These are phyloP conservation scores for Diplogelasinospora grovesii DNA, from an alignment of 495 filamentous ascomycete genomes.

Conservation along the genomic window DNA sequence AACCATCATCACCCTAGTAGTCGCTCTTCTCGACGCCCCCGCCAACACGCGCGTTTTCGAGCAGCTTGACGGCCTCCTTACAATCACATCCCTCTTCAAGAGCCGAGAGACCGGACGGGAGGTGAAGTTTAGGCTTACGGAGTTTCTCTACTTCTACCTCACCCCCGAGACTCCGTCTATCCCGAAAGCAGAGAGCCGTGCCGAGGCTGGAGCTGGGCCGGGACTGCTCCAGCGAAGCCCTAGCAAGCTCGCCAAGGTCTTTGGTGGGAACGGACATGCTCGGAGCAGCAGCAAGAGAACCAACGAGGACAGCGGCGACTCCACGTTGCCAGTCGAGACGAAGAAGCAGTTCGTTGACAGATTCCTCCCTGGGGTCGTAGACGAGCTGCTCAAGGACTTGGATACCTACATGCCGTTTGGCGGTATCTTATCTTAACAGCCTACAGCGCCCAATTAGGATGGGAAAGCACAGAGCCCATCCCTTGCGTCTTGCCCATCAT, in stretches of 20 bases:
- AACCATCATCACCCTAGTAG: constrained; percentile 82
- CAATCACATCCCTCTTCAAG: constrained; percentile 91
- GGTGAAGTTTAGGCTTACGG: constrained; percentile 87
- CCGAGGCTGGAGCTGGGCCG: constrained; percentile 22
- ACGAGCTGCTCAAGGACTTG: constrained; percentile 85
- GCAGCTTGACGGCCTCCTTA: constrained; percentile 82
- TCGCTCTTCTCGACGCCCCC: constrained; percentile 75
- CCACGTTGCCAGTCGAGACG: constrained; percentile 70
- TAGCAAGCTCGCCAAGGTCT: constrained; percentile 57
- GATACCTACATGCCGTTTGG: constrained; percentile 71
- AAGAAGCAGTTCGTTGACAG: constrained; percentile 78
- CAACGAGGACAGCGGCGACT: constrained; percentile 27
- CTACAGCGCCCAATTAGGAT: no score
- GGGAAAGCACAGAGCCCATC: background rate
- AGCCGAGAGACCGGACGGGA: constrained; percentile 70
- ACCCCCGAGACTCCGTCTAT: constrained; percentile 77
- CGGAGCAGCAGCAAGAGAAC: constrained; percentile 29
- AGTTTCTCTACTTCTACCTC: constrained; percentile 96
- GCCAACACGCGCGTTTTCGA: constrained; percentile 88
- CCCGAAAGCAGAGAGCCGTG: constrained; percentile 31
- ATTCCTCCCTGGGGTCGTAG: constrained; percentile 76
- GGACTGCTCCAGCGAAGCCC: constrained; percentile 60
- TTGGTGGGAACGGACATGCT: constrained; percentile 32
- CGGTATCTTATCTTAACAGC: no score
- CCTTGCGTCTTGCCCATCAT: no score